phyloP scores from a whole-genome alignment of 495 filamentous ascomycete genomes.

The Hypoxylon lenormandii region DNA sequence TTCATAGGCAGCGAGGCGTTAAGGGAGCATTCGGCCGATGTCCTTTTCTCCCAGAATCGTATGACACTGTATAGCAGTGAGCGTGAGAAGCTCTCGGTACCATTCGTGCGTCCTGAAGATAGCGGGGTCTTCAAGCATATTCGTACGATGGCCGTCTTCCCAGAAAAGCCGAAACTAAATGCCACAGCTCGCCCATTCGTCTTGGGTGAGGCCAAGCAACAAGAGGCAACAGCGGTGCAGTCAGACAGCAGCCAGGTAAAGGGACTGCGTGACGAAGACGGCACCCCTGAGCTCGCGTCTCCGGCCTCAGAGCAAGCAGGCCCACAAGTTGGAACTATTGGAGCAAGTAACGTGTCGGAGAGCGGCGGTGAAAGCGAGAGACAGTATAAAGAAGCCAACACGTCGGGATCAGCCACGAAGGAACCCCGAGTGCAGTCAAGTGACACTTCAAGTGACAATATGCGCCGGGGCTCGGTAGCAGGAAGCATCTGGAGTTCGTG shows the following conservation, averaged over 20 bases:
- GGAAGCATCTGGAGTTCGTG: constrained; percentile 74
- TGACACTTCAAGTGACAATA: constrained; percentile 46
- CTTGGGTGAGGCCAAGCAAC: constrained; percentile 51
- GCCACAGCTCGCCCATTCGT: constrained; percentile 64
- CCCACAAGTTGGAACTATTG: constrained; percentile 50
- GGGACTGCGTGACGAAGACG: constrained; percentile 34
- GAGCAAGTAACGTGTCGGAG: constrained; percentile 53
- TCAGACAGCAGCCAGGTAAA: constrained; percentile 32
- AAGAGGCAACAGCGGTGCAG: constrained; percentile 33
- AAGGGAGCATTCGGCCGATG: constrained; percentile 86
- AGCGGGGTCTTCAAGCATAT: constrained; percentile 82
- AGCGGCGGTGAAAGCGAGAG: constrained; percentile 57
- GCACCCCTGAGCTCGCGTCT: constrained; percentile 34
- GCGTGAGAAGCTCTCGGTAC: constrained; percentile 87
- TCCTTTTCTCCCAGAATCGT: constrained; percentile 89
- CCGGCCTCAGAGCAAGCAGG: constrained; percentile 51
- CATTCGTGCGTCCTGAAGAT: constrained; percentile 92
- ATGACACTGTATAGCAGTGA: constrained; percentile 88
- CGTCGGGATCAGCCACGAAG: constrained; percentile 47
- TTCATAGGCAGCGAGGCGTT: constrained; percentile 89
- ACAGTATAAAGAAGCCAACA: constrained; percentile 42
- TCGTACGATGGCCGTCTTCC: constrained; percentile 67
- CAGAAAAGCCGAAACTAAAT: constrained; percentile 62
- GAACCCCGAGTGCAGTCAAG: constrained; percentile 45
- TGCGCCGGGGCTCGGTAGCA: constrained; percentile 60